Conservation (phyloP, 2,329 filamentous ascomycete species). For the Fusarium staphyleae region DNA sequence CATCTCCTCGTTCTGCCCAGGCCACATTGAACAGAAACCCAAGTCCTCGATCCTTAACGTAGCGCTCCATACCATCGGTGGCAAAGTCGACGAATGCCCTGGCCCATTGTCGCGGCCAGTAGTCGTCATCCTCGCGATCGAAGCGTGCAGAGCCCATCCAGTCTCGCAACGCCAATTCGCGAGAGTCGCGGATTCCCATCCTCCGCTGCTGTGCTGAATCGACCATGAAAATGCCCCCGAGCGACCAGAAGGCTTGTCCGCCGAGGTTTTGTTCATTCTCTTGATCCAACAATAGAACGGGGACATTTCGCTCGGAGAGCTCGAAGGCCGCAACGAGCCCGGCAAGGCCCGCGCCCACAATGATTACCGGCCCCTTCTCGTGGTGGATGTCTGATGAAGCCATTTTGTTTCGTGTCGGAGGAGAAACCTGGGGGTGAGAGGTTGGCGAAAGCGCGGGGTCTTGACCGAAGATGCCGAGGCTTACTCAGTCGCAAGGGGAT, state of each 20-base stretch:
- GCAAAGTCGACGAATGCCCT: constrained; percentile 70
- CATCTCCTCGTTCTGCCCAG: constrained; percentile 68
- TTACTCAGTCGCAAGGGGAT: background rate
- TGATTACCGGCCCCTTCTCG: constrained; percentile 54
- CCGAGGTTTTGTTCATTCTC: constrained; percentile 64
- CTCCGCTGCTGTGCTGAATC: constrained; percentile 63
- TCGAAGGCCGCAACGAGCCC: constrained; percentile 68
- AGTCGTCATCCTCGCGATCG: constrained; percentile 62
- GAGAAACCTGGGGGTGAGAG: constrained; percentile 5
- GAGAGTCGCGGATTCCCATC: constrained; percentile 64
- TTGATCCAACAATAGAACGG: constrained; percentile 63
- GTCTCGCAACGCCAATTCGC: constrained; percentile 64
- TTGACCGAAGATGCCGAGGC: constrained; percentile 9
- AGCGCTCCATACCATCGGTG: constrained; percentile 63
- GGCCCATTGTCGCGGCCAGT: constrained; percentile 68
- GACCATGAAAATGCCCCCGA: constrained; percentile 67
- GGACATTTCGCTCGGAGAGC: constrained; percentile 58
- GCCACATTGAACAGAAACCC: constrained; percentile 62
- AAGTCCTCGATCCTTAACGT: constrained; percentile 61
- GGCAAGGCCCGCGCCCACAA: constrained; percentile 64
- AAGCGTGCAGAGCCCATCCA: constrained; percentile 66
- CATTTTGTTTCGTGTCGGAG: constrained; percentile 8
- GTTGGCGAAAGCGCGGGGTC: constrained; percentile 23
- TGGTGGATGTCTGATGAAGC: constrained; percentile 1
- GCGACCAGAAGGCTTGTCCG: constrained; percentile 70